These are phyloP conservation scores for Acorus gramineus DNA, from an alignment of 106 monocot species.

Conservation along the genomic window DNA sequence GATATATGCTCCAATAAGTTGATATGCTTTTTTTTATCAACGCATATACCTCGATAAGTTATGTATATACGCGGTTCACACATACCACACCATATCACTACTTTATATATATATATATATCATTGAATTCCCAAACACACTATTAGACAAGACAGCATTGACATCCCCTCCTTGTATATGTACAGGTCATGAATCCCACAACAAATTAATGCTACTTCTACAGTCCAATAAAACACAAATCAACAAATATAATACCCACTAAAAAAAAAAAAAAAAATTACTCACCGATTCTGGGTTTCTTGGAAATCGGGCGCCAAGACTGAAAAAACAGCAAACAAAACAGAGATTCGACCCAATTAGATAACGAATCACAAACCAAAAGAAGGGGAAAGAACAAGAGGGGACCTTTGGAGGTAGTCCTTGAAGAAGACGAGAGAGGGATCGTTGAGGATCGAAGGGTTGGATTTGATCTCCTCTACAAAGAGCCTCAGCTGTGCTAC, in stretches of 20 bases:
- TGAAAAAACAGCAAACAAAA: conserved; percentile 4
- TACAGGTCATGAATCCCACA: too few relatives aligned
- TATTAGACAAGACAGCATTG: too few relatives aligned
- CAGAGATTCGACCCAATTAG: neutral
- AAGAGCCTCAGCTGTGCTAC: conserved; percentile 27
- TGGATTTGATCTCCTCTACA: conserved; percentile 27
- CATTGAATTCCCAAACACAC: too few relatives aligned
- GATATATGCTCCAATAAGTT: too few relatives aligned
- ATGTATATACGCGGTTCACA: too few relatives aligned
- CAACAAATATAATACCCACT: neutral
- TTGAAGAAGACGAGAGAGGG: conserved; percentile 41
- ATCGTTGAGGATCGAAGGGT: conserved; percentile 34
- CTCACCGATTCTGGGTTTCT: conserved; percentile 17
- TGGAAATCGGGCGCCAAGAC: conserved; percentile 34
- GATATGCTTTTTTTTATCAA: too few relatives aligned
- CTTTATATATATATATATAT: too few relatives aligned
- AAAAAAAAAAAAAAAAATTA: neutral
- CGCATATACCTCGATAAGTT: too few relatives aligned
- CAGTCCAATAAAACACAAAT: neutral
- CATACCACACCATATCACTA: too few relatives aligned
- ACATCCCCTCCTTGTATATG: too few relatives aligned
- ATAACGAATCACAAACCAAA: neutral
- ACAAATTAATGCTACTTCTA: too few relatives aligned
- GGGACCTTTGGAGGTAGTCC: conserved; percentile 36
- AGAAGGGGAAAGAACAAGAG: neutral